A percentile compares a stretch with the other conserved stretches of the same genome.
Conservation (phyloP, 257 asterid species). For the Datura wrightii region DNA sequence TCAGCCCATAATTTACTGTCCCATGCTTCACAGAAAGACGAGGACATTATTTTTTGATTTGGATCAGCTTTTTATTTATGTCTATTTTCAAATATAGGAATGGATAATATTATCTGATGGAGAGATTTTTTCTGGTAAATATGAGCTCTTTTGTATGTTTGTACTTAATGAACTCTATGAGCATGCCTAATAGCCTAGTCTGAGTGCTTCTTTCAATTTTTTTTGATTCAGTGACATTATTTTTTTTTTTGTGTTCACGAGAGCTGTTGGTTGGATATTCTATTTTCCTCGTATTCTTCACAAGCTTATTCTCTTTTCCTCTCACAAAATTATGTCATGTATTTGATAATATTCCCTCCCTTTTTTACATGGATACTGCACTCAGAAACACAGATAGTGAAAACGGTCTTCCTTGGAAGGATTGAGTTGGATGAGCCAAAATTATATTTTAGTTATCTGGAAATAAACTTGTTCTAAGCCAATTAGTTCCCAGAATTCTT, state of each 20-base stretch:
- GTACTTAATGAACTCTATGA: slow-evolving; percentile 1
- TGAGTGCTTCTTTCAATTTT: background rate
- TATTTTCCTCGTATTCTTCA: background rate
- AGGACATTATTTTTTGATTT: slow-evolving; percentile 45
- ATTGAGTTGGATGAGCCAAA: too few species aligned
- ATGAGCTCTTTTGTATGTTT: slow-evolving; percentile 16
- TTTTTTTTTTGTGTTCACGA: too few species aligned
- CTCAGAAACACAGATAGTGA: too few species aligned
- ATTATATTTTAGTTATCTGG: too few species aligned
- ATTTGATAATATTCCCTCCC: background rate
- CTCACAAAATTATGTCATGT: background rate
- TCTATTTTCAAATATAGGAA: background rate
- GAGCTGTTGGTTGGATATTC: background rate
- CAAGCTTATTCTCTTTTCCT: background rate
- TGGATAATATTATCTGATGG: slow-evolving; percentile 4
- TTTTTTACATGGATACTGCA: background rate
- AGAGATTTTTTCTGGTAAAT: background rate
- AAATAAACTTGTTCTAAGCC: too few species aligned
- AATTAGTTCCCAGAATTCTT: too few species aligned
- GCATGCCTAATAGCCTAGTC: background rate
- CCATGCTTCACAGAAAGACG: slow-evolving; percentile 33
- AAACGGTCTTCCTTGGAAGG: too few species aligned
- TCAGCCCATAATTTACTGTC: too few species aligned
- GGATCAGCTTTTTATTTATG: slow-evolving; percentile 19
- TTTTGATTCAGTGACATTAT: background rate